Evolutionary conservation across 2,329 filamentous ascomycete genomes (phyloP).

Genomic region (Fusarium algeriense): DNA sequence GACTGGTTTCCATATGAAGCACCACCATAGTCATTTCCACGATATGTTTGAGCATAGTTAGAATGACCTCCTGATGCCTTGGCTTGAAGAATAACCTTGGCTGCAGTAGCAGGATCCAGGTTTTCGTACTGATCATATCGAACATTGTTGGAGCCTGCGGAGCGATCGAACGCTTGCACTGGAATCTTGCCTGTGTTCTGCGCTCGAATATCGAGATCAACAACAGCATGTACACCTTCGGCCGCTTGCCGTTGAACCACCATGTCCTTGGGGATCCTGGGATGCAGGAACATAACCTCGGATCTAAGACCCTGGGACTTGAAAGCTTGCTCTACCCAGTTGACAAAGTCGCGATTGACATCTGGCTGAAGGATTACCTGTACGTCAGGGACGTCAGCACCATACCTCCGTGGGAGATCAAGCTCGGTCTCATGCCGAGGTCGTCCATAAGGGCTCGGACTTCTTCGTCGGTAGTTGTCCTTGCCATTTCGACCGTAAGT

Average conservation of each 20-base stretch:
- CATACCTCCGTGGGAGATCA: slow-evolving; percentile 79
- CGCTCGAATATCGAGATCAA: slow-evolving; percentile 77
- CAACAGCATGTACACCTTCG: slow-evolving; percentile 88
- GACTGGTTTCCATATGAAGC: slow-evolving; percentile 51
- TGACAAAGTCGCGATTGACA: slow-evolving; percentile 82
- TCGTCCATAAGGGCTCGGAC: slow-evolving; percentile 72
- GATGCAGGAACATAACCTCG: slow-evolving; percentile 83
- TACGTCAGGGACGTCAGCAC: slow-evolving; percentile 85
- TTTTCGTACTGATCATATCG: slow-evolving; percentile 90
- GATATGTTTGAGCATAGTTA: slow-evolving; percentile 50
- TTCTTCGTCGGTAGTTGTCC: slow-evolving; percentile 74
- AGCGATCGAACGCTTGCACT: slow-evolving; percentile 87
- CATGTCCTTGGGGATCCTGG: slow-evolving; percentile 79
- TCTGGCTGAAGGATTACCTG: slow-evolving; percentile 87
- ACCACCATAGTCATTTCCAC: slow-evolving; percentile 44
- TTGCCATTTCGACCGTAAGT: slow-evolving; percentile 57
- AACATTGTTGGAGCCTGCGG: slow-evolving; percentile 78
- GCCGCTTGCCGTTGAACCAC: slow-evolving; percentile 88
- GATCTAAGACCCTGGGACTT: slow-evolving; percentile 76
- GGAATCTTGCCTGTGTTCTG: slow-evolving; percentile 80
- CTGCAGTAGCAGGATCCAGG: slow-evolving; percentile 81
- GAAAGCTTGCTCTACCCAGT: slow-evolving; percentile 84
- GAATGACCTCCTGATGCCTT: slow-evolving; percentile 60
- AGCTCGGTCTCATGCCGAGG: slow-evolving; percentile 67
- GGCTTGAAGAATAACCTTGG: slow-evolving; percentile 81